Evolutionary conservation across 805 yeast genomes (phyloP), one percentile per base, ranked within the genome.

Genomic region (Cyberlindnera euphorbiae): DNA sequence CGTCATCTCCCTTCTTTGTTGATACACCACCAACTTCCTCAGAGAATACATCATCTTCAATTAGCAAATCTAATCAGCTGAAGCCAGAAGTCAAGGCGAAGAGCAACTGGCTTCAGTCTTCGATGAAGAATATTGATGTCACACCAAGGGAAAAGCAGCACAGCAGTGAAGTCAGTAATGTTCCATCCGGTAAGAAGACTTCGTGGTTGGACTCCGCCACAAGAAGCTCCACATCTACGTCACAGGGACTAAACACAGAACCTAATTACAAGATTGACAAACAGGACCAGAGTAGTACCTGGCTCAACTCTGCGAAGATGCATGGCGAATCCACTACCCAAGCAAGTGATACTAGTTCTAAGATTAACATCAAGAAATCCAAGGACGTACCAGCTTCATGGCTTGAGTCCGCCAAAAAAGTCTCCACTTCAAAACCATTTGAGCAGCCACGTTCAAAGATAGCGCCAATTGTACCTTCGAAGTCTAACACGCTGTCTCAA

Each of bases 401-500:
- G 55, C 24, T 50, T 13, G 45, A 46, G 15, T 52, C 57, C 12
- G 54, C 53, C 3, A 39, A 39, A 19, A 46, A 38, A 25, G 32
- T 31, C 5, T 31, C 36, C 6, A 19, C 38, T 0, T 21, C 42
- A 17, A 34, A 32, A 8, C 23, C 34, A 9, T 28, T 35, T 11
- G 32, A 32, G n/a, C 18, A 25, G 12, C 30, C 31, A 23, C 41
- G 35, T 34, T 28, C 62, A 34, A 51, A 44, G 55, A 39, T 50
- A 50, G 59, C 56, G 46, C 66, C 59, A 51, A 53, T 46, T 26
- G 45, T 42, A 38, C 60, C 55, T 43, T 50, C 49, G 41, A 45
- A 47, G 30, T 36, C 46, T 25, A 52, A 54, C 46, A 54, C 60
- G 16, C 43, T 59, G 47, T 41, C 59, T 49, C 56, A 52, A 52